Percentiles rank a stretch among this genome's conserved stretches.
Conservation (phyloP, 2,329 filamentous ascomycete genomes). For the Byssoonygena ceratinophila region DNA sequence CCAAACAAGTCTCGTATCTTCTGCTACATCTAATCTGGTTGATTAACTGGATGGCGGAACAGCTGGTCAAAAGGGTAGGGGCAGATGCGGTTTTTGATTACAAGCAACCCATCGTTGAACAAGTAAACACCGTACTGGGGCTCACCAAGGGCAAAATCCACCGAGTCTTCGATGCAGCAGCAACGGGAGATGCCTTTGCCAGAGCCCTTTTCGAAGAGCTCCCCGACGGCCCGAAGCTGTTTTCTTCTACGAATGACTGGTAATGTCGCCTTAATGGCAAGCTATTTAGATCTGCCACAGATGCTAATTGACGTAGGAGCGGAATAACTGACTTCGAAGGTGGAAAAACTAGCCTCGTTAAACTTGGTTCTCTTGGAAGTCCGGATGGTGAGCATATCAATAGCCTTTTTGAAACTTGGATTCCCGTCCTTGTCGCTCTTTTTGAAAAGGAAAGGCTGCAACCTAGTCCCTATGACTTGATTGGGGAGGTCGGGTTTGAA, state of each 20-base stretch:
- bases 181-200: constrained; percentile 23
- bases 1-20: no score
- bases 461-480: constrained; percentile 19
- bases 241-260: constrained; percentile 20
- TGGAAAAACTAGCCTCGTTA: constrained; percentile 18
- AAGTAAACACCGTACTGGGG: constrained; percentile 21
- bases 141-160: constrained; percentile 23
- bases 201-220: constrained; percentile 20
- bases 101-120: constrained; percentile 21
- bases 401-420: constrained; percentile 18
- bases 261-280: background rate
- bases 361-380: constrained; percentile 16
- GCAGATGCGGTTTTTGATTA: constrained; percentile 26
- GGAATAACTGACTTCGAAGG: constrained; percentile 20
- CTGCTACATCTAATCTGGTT: no score
- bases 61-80: constrained; percentile 24
- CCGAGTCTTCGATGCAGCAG: constrained; percentile 26
- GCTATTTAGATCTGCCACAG: no score
- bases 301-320: constrained; percentile 11
- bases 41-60: background rate
- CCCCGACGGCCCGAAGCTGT: constrained; percentile 18
- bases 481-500: constrained; percentile 20
- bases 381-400: constrained; percentile 19
- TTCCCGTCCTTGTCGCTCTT: constrained; percentile 18
- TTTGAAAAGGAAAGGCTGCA: constrained; percentile 18